These are phyloP conservation scores for Hysterium pulicare DNA, from an alignment of 2,329 filamentous ascomycete species.

Conservation along the genomic window DNA sequence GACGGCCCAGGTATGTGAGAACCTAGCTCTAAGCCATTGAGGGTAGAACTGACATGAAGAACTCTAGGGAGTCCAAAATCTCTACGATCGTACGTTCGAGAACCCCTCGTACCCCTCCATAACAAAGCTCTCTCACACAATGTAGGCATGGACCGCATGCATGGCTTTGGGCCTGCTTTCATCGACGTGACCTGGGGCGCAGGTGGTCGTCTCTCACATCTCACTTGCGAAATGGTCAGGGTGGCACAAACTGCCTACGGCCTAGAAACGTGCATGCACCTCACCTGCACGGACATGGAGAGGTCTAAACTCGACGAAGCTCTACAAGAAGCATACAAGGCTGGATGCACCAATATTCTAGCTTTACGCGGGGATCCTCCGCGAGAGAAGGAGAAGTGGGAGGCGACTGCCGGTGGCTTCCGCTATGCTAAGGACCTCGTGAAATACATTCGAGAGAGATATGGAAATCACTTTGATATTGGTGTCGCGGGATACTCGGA, in stretches of 20 bases:
- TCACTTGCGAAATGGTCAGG: conserved; percentile 96
- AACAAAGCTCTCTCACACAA: not conserved
- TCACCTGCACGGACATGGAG: conserved; percentile 98
- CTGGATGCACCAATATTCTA: conserved; percentile 95
- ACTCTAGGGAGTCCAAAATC: conserved; percentile 80
- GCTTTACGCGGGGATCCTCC: conserved; percentile 92
- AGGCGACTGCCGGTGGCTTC: conserved; percentile 80
- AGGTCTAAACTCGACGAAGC: conserved; percentile 87
- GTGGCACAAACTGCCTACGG: conserved; percentile 94
- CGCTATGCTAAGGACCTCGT: conserved; percentile 90
- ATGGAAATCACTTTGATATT: conserved; percentile 92
- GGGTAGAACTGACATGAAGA: not conserved
- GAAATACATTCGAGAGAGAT: conserved; percentile 73
- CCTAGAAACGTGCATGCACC: conserved; percentile 97
- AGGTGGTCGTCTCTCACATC: conserved; percentile 81
- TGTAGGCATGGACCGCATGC: conserved; percentile 88
- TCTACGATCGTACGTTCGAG: conserved; percentile 71
- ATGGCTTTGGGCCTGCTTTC: conserved; percentile 87
- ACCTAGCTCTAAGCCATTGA: not conserved
- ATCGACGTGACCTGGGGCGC: conserved; percentile 99
- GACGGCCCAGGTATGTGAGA: conserved; percentile 67
- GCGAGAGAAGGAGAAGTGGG: conserved; percentile 90
- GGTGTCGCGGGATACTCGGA: conserved; percentile 96
- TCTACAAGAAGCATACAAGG: conserved; percentile 81
- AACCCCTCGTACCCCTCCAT: conserved; percentile 11